Conservation (phyloP, 2,329 filamentous ascomycete genomes). For the Epichloe sp. region DNA sequence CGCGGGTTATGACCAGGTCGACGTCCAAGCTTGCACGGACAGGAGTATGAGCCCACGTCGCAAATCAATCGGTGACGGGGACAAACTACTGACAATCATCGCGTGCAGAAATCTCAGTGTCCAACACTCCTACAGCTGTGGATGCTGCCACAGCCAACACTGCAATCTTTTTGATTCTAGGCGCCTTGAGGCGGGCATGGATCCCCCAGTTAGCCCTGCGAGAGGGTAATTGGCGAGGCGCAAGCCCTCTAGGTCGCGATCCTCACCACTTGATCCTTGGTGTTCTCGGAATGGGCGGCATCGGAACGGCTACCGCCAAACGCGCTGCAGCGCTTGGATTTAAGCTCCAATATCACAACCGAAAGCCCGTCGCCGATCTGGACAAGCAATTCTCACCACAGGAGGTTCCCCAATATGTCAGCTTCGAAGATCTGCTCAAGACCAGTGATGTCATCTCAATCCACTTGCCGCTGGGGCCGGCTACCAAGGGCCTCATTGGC, state of each 20-base stretch:
- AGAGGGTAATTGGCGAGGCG: conserved; percentile 43
- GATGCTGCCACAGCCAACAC: conserved; percentile 60
- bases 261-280: conserved; percentile 51
- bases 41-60: conserved; percentile 3
- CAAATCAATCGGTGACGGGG: too few species aligned
- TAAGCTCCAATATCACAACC: conserved; percentile 46
- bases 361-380: conserved; percentile 21
- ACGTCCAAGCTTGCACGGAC: conserved; percentile 46
- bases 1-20: conserved; percentile 56
- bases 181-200: conserved; percentile 54
- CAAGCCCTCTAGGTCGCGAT: conserved; percentile 43
- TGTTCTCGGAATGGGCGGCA: conserved; percentile 47
- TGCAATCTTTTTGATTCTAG: conserved; percentile 58
- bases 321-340: conserved; percentile 42
- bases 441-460: conserved; percentile 41
- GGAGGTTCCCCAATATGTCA: conserved; percentile 25
- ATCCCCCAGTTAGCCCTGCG: conserved; percentile 42
- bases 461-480: conserved; percentile 37
- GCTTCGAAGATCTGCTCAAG: conserved; percentile 39
- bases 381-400: conserved; percentile 25
- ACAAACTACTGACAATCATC: background rate
- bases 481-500: conserved; percentile 39
- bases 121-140: conserved; percentile 54
- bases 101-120: conserved; percentile 37
- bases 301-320: conserved; percentile 35